Percentiles rank a stretch among this genome's conserved stretches.
Evolutionary conservation across 2,329 filamentous ascomycete species (phyloP).

Genomic region (Xylariaceae sp.): DNA sequence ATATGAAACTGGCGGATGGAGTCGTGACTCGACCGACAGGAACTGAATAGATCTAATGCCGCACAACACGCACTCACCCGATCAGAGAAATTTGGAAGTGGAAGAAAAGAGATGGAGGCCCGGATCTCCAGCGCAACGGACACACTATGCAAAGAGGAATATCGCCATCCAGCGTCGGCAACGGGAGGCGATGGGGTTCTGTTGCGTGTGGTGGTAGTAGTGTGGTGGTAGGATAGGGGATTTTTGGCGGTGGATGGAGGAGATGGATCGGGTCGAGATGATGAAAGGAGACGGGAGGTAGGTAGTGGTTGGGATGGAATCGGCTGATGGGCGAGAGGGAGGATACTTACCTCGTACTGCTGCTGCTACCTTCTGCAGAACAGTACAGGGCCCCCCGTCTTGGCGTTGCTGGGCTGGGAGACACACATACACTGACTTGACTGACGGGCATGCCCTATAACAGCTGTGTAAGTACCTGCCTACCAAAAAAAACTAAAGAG

Average conservation of each 20-base stretch:
- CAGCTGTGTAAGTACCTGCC: no score
- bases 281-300: conserved; percentile 12
- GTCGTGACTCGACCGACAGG: conserved; percentile 23
- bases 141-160: conserved; percentile 25
- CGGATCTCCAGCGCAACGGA: conserved; percentile 32
- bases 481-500: no score
- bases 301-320: conserved; percentile 25
- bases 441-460: no score
- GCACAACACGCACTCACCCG: conserved; percentile 22
- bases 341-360: no score
- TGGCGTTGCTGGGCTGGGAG: no score
- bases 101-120: no score
- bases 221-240: conserved; percentile 17
- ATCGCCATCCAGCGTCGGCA: conserved; percentile 27
- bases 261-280: conserved; percentile 16
- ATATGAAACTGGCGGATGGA: conserved; percentile 21
- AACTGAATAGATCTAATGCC: conserved; percentile 26
- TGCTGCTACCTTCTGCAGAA: no score
- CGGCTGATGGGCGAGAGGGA: conserved; percentile 12
- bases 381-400: no score
- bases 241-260: background rate
- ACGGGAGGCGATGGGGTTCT: conserved; percentile 18
- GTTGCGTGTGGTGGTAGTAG: conserved; percentile 12
- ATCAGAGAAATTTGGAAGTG: no score
- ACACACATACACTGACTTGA: no score